These are phyloP conservation scores for Suhomyces panamericanus DNA, from an alignment of 1,139 yeast species.

Conservation along the genomic window DNA sequence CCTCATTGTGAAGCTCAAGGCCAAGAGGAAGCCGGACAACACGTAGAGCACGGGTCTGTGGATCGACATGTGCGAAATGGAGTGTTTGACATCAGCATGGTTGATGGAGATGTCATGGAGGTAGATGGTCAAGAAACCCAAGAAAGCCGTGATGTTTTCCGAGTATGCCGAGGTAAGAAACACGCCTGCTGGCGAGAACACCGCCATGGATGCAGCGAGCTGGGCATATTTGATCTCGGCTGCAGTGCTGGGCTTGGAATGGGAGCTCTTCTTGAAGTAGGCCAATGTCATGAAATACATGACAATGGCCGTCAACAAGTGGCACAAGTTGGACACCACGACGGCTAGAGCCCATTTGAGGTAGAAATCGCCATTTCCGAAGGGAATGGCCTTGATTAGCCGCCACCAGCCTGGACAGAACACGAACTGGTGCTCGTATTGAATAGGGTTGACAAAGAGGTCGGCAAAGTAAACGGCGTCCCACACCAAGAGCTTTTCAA, in stretches of 20 bases:
- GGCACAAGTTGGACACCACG: slow-evolving; percentile 52
- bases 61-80: slow-evolving; percentile 15
- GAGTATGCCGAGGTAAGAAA: slow-evolving; percentile 76
- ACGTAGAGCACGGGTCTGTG: slow-evolving; percentile 31
- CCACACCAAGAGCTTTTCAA: slow-evolving; percentile 69
- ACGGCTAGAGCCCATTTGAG: slow-evolving; percentile 45
- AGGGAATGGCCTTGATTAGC: slow-evolving; percentile 34
- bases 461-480: slow-evolving; percentile 79
- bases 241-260: slow-evolving; percentile 5
- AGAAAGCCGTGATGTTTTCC: slow-evolving; percentile 71
- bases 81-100: slow-evolving; percentile 18
- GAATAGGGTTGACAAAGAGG: slow-evolving; percentile 49
- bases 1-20: slow-evolving; percentile 61
- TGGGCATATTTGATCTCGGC: slow-evolving; percentile 7
- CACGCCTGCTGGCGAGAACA: slow-evolving; percentile 77
- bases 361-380: slow-evolving; percentile 37
- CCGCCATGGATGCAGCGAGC: slow-evolving; percentile 12
- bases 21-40: slow-evolving; percentile 58
- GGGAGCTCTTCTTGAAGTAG: slow-evolving; percentile 12
- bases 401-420: slow-evolving; percentile 80
- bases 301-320: slow-evolving; percentile 49
- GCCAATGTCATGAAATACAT: slow-evolving; percentile 51
- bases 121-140: slow-evolving; percentile 60
- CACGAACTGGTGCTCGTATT: slow-evolving; percentile 87
- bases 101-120: slow-evolving; percentile 43